Base-by-base conservation (phyloP, 495 filamentous ascomycete genomes). In the Penicillium subrubescens region DNA sequence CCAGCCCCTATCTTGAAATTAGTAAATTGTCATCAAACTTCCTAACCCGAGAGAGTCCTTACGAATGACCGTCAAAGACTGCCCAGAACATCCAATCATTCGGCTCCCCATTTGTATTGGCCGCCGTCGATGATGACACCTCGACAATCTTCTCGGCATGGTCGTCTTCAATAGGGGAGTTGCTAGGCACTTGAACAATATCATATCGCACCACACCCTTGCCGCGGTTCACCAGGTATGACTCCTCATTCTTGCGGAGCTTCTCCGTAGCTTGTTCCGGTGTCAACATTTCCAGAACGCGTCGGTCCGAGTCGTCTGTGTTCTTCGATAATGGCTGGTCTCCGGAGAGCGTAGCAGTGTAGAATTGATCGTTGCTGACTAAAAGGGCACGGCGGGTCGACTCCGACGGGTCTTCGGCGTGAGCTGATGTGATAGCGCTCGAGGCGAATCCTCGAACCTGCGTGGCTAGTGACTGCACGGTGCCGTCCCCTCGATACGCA, bases 31-130 rank as follows among this genome's bases (percentile, higher is more conserved):
- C 48, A 55, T 14, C 21, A 27, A 11, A 23, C 39, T 44, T 31
- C 10, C 48, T 7, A 0, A 33, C 27, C 50, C 41, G 5, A 7
- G 6, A 41, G 6, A 31, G 3, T 21, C 84, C 85, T 74, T 77
- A 94, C 92, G 91, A 90, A 77, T 99, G 95, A 1, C 95, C 95
- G 73, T 99, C 95, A 77, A 97, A 99, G 14, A 99, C 93, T 43
- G 92, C 94, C 96, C 96, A 99, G 74, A 99, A 99, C 92, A 97
- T 98, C 95, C 95, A 99, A 72, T 99, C 95, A 62, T 79, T 87
- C n/a, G 80, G 57, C 6, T 79, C 75, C 35, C 83, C 84, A 64
- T 83, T 80, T 35, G 79, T 73, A 33, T 81, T 75, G 12, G 81
- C 79, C 23, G 84, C 81, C 41, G 86, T 80, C 57, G 75, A 81